These are phyloP conservation scores for Phanerochaete carnosa DNA, from an alignment of 768 basidiomycete genomes.

Conservation along the genomic window DNA sequence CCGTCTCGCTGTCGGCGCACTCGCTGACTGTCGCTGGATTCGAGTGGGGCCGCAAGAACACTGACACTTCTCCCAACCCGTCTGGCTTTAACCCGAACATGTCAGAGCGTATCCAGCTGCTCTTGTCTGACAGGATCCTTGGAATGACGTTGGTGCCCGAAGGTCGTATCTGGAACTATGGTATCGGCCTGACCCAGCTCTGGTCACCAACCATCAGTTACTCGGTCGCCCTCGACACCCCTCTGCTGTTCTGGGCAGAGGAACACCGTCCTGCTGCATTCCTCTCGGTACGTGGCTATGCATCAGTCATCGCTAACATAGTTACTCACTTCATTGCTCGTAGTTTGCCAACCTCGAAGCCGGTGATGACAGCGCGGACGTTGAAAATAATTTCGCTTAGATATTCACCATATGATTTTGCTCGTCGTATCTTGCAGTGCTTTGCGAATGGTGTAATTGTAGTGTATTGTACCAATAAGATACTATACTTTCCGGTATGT, in stretches of 20 bases:
- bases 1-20: constrained; percentile 93
- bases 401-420: constrained; percentile 16
- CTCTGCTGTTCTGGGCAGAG: constrained; percentile 93
- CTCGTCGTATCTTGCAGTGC: constrained; percentile 11
- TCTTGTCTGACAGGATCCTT: constrained; percentile 92
- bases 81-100: constrained; percentile 97
- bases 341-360: constrained; percentile 89
- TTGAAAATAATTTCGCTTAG: constrained; percentile 92
- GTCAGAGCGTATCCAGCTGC: constrained; percentile 92
- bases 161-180: constrained; percentile 96
- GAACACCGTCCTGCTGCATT: constrained; percentile 94
- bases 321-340: not conserved
- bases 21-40: constrained; percentile 89
- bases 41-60: constrained; percentile 96
- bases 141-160: constrained; percentile 95
- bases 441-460: constrained; percentile 8
- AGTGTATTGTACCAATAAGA: constrained; percentile 11
- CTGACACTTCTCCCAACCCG: constrained; percentile 81
- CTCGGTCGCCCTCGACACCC: constrained; percentile 86
- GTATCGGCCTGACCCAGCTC: constrained; percentile 87
- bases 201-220: constrained; percentile 84
- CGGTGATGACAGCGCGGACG: constrained; percentile 91
- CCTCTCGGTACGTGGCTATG: constrained; percentile 65
- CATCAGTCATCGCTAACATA: not conserved
- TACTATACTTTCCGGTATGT: constrained; percentile 11